These are phyloP conservation scores for Dillenia turbinata DNA, from an alignment of 164 flowering plant genomes.

Conservation along the genomic window DNA sequence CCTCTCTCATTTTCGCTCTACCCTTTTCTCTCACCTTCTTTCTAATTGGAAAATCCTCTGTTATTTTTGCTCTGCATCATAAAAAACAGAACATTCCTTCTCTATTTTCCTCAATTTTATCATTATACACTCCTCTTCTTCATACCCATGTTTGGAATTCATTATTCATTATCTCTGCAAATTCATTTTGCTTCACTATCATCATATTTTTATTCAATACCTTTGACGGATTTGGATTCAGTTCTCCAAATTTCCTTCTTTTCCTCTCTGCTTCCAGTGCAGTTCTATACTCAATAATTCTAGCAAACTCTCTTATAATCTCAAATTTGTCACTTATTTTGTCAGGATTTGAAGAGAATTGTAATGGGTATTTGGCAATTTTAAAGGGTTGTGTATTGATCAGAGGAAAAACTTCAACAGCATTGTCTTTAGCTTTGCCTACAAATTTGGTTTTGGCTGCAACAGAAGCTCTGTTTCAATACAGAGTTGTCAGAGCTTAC, in stretches of 20 bases:
- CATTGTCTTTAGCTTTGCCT: constrained; percentile 33
- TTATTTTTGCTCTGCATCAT: constrained; percentile 33
- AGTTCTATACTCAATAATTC: constrained; percentile 40
- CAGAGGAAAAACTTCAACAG: constrained; percentile 29
- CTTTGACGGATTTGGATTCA: constrained; percentile 25
- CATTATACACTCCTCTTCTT: constrained; percentile 28
- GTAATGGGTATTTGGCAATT: constrained; percentile 36
- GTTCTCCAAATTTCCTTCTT: constrained; percentile 18
- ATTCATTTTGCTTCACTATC: constrained; percentile 41
- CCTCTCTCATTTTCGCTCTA: constrained; percentile 42
- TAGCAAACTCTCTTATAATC: constrained; percentile 45
- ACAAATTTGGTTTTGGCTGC: constrained; percentile 31
- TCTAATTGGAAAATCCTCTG: constrained; percentile 53
- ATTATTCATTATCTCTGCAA: constrained; percentile 38
- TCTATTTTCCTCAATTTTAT: constrained; percentile 8
- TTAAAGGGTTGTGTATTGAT: constrained; percentile 41
- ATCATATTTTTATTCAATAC: constrained; percentile 31
- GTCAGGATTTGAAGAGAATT: constrained; percentile 35
- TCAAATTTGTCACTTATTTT: constrained; percentile 42
- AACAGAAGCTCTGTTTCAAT: constrained; percentile 42
- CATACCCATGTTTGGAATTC: constrained; percentile 36
- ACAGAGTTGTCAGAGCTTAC: constrained; percentile 27
- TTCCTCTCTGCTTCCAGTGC: constrained; percentile 38
- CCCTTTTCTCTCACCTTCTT: constrained; percentile 75
- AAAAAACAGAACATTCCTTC: constrained; percentile 14